Conservation (phyloP, 1,284 basidiomycete species). For the Ganoderma resinaceum region DNA sequence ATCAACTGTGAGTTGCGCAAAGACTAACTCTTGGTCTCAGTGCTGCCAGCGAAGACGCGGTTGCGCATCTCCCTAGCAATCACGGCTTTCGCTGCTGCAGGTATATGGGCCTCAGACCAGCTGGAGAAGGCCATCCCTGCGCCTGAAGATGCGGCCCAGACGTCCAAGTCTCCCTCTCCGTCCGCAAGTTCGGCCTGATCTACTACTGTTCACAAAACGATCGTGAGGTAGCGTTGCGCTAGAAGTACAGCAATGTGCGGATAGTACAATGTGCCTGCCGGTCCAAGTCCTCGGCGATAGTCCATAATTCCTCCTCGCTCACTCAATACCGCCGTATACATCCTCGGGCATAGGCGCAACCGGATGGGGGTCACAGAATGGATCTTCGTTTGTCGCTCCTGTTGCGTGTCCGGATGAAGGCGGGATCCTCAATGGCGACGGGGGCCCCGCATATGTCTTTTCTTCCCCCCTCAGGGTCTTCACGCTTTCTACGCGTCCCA, state of each 20-base stretch:
- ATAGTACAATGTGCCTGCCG: slow-evolving; percentile 23
- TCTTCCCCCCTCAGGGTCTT: background rate
- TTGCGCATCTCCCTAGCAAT: slow-evolving; percentile 63
- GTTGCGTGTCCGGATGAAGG: background rate
- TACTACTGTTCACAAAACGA: slow-evolving; percentile 8
- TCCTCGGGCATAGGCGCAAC: slow-evolving; percentile 20
- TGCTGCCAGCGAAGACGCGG: slow-evolving; percentile 64
- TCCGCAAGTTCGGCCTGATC: background rate
- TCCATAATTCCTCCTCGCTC: background rate
- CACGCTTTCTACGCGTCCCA: slow-evolving; percentile 18
- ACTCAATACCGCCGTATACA: slow-evolving; percentile 25
- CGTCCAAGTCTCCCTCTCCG: background rate
- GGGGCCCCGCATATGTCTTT: background rate
- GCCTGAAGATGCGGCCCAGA: slow-evolving; percentile 8
- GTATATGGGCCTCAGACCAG: slow-evolving; percentile 61
- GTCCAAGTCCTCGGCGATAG: background rate
- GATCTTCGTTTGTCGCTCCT: slow-evolving; percentile 9
- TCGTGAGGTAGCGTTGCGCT: slow-evolving; percentile 23
- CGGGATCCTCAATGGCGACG: slow-evolving; percentile 6
- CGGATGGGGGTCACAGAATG: slow-evolving; percentile 23
- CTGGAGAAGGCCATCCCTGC: slow-evolving; percentile 55
- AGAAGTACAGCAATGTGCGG: slow-evolving; percentile 24
- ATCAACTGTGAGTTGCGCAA: background rate
- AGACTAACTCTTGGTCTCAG: slow-evolving; percentile 41
- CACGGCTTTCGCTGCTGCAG: slow-evolving; percentile 57